Evolutionary conservation across 73 alveolate species (phyloP).

Genomic region (Paramecium sonneborni): DNA sequence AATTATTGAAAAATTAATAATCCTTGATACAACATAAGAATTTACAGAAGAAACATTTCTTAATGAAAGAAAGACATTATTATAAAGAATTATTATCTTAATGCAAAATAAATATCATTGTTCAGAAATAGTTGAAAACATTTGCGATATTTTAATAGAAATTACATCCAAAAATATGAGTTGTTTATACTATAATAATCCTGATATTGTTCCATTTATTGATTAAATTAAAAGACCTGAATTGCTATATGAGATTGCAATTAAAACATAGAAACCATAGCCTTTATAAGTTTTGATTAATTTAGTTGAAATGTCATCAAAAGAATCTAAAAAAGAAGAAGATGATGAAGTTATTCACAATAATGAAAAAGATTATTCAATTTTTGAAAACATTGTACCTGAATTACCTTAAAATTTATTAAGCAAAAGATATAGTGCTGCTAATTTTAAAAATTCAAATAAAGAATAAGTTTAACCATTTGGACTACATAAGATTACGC

Average conservation of each 20-base stretch:
- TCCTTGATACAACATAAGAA: slow-evolving; percentile 19
- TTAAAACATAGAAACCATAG: neutral
- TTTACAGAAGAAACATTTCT: neutral
- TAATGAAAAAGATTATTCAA: neutral
- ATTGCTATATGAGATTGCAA: neutral
- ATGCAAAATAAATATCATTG: slow-evolving; percentile 14
- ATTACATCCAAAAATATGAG: neutral
- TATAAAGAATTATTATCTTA: neutral
- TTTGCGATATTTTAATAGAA: slow-evolving; percentile 17
- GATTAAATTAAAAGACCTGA: slow-evolving; percentile 32
- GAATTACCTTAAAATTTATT: neutral
- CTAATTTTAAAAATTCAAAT: neutral
- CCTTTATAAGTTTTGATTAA: neutral
- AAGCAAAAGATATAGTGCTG: neutral
- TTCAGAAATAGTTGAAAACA: neutral
- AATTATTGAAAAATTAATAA: neutral
- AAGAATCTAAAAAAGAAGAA: neutral
- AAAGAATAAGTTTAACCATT: neutral
- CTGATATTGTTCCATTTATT: slow-evolving; percentile 32
- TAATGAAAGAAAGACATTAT: neutral
- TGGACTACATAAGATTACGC: slow-evolving; percentile 16
- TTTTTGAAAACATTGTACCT: neutral
- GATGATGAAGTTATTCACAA: slow-evolving; percentile 4
- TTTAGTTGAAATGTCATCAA: neutral
- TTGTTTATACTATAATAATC: neutral